These are phyloP conservation scores for Nymphaea colorata DNA, from an alignment of 164 flowering plant genomes.

Conservation along the genomic window DNA sequence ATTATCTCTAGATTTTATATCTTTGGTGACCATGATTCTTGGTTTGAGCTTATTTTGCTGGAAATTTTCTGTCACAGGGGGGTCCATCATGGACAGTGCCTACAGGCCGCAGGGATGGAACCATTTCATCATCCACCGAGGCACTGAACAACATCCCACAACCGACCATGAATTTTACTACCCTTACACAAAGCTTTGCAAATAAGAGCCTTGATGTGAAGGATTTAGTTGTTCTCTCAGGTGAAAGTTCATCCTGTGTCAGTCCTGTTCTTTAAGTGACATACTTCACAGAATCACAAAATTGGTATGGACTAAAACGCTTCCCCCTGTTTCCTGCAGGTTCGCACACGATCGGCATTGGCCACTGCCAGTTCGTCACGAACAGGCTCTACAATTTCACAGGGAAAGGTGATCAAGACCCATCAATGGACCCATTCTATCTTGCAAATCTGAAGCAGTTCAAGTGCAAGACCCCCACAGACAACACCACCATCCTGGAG, in stretches of 20 bases:
- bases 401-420: slow-evolving; percentile 3
- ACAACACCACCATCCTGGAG: slow-evolving; percentile 1
- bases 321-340: neutral
- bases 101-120: slow-evolving; percentile 80
- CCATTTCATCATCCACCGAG: slow-evolving; percentile 40
- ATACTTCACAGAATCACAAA: neutral
- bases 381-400: slow-evolving; percentile 1
- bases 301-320: neutral
- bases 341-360: slow-evolving; percentile 1
- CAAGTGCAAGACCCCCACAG: slow-evolving; percentile 1
- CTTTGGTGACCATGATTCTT: neutral
- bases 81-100: slow-evolving; percentile 69
- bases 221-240: slow-evolving; percentile 71
- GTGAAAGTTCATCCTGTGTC: slow-evolving; percentile 17
- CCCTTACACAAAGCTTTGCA: slow-evolving; percentile 33
- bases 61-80: slow-evolving; percentile 14
- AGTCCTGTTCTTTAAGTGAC: neutral
- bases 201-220: slow-evolving; percentile 50
- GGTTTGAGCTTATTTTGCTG: neutral
- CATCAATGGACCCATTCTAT: slow-evolving; percentile 6
- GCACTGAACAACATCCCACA: slow-evolving; percentile 52
- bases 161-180: slow-evolving; percentile 44
- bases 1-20: too few species aligned
- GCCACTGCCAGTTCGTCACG: neutral
- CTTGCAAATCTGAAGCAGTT: slow-evolving; percentile 1